Evolutionary conservation across 305 asterid genomes (phyloP).

Genomic region (Solanum chacoense): DNA sequence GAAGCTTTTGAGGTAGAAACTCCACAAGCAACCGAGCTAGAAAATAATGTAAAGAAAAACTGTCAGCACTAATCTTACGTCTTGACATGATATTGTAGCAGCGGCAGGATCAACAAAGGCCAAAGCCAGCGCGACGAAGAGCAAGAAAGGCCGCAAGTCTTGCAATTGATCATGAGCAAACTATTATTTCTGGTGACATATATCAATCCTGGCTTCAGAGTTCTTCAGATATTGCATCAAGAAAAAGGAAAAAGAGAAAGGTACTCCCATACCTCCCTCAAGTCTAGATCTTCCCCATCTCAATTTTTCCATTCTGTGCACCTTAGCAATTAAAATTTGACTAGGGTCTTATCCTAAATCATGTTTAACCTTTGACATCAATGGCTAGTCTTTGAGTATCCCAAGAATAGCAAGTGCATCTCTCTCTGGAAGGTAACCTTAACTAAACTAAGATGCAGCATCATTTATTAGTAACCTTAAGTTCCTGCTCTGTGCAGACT

Average conservation of each 20-base stretch:
- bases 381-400: background rate
- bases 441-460: background rate
- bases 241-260: constrained; percentile 45
- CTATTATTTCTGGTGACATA: constrained; percentile 58
- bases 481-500: background rate
- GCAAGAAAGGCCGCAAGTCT: constrained; percentile 30
- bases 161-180: constrained; percentile 55
- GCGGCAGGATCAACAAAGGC: constrained; percentile 30
- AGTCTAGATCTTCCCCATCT: background rate
- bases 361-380: background rate
- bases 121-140: constrained; percentile 33
- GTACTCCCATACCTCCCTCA: constrained; percentile 13
- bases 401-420: background rate
- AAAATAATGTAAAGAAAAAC: background rate
- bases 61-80: background rate
- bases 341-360: background rate
- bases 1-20: constrained; percentile 43
- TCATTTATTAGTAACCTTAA: background rate
- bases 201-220: constrained; percentile 80
- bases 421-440: background rate
- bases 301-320: background rate
- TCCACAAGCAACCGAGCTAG: constrained; percentile 1
- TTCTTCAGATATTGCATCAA: constrained; percentile 45
- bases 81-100: constrained; percentile 5
- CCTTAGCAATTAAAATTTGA: background rate